Percentiles rank a stretch among this genome's conserved stretches.
Evolutionary conservation across 2,329 filamentous ascomycete species (phyloP).

Genomic region (Cladosporium sp.): DNA sequence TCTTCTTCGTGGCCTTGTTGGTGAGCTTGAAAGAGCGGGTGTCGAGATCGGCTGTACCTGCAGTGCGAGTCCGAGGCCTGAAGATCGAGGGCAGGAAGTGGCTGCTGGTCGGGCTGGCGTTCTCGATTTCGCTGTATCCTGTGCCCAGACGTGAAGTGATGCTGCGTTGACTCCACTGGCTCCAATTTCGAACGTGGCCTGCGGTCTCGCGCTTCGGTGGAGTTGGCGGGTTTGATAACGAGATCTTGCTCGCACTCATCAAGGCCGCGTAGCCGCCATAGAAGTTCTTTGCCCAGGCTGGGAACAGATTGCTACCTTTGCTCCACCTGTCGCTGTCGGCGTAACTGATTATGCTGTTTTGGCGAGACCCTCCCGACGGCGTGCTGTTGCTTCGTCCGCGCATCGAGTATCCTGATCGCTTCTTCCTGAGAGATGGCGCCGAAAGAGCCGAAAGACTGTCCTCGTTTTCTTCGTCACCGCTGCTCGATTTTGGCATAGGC

Average conservation of each 20-base stretch:
- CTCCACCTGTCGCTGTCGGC: constrained; percentile 27
- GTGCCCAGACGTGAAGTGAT: constrained; percentile 30
- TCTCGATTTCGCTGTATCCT: constrained; percentile 24
- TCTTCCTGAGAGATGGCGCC: constrained; percentile 26
- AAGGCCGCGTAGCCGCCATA: constrained; percentile 28
- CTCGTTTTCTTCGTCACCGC: constrained; percentile 22
- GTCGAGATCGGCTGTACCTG: constrained; percentile 19
- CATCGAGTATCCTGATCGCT: constrained; percentile 32
- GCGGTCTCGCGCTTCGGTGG: constrained; percentile 11
- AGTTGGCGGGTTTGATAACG: constrained; percentile 21
- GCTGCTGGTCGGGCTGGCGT: constrained; percentile 27
- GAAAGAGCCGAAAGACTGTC: constrained; percentile 34
- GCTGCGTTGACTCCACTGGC: constrained; percentile 29
- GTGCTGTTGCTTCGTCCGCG: constrained; percentile 30
- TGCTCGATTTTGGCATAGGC: constrained; percentile 26
- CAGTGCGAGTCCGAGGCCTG: constrained; percentile 28
- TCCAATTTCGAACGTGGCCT: constrained; percentile 22
- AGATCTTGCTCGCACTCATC: constrained; percentile 26
- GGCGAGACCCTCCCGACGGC: constrained; percentile 24
- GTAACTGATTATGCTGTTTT: constrained; percentile 28
- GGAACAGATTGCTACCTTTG: constrained; percentile 30
- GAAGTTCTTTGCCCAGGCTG: constrained; percentile 34
- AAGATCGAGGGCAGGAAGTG: constrained; percentile 34
- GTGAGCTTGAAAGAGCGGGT: constrained; percentile 19
- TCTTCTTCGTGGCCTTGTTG: constrained; percentile 11